Percentiles rank a stretch among this genome's conserved stretches.
These are phyloP conservation scores for Eucalyptus polyanthemos DNA, from an alignment of 345 rosid species.

Conservation along the genomic window DNA sequence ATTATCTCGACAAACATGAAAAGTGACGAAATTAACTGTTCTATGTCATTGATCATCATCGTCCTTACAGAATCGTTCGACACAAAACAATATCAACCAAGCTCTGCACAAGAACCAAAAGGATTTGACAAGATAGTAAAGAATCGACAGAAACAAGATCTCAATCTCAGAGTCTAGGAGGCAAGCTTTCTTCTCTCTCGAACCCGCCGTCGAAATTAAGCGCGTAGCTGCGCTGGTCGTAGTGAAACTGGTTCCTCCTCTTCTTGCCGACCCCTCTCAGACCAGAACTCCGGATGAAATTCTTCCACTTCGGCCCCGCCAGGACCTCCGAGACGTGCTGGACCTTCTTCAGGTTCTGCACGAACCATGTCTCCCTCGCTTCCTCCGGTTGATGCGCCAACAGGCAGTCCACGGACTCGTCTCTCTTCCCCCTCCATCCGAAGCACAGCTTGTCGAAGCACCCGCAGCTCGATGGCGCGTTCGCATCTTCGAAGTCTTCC, in stretches of 20 bases:
- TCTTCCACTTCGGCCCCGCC: constrained; percentile 64
- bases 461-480: constrained; percentile 8
- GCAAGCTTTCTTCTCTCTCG: background rate
- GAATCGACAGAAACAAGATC: background rate
- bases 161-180: constrained; percentile 22
- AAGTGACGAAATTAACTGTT: background rate
- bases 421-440: background rate
- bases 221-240: constrained; percentile 55
- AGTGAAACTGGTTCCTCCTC: constrained; percentile 23
- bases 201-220: constrained; percentile 67
- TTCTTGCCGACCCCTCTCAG: constrained; percentile 6
- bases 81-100: background rate
- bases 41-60: background rate
- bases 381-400: background rate
- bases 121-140: background rate
- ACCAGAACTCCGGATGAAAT: constrained; percentile 32
- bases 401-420: background rate
- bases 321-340: constrained; percentile 32
- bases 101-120: background rate
- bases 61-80: background rate
- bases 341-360: constrained; percentile 13
- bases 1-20: background rate
- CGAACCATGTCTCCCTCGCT: constrained; percentile 13
- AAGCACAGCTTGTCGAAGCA: constrained; percentile 13
- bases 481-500: constrained; percentile 17